Evolutionary conservation across 108 stramenopile species (phyloP), one percentile per base, ranked within the genome.

Genomic region (Cyclotella baltica): DNA sequence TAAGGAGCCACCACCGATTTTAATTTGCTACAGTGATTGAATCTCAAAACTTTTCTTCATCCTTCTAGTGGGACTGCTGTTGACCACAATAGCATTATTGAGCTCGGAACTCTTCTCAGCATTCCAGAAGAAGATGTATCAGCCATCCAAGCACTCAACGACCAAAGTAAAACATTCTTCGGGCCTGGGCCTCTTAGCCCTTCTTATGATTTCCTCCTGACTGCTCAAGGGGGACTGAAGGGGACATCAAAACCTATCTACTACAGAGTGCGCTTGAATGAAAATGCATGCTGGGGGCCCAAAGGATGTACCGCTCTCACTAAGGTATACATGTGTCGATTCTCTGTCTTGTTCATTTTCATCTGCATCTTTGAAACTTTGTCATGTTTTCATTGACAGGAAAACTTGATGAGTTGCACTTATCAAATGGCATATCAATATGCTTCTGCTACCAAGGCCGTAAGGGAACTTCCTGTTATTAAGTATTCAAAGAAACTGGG

Each of bases 161-260:
- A 37, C 18, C 22, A 11, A 4, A 66, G 40, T 4, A 38, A 51
- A n/a, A 28, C 30, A 23, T 6, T 67, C n/a, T 63, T 71, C 51
- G 27, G 38, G 19, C 20, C 47, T 22, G 29, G 27, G 1, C 38
- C 37, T n/a, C n/a, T n/a, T 0, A 18, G 13, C 25, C 23, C 73
- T 9, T 81, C n/a, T n/a, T n/a, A 74, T 61, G 85, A 85, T 31
- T 84, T 86, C 48, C 35, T 86, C 11, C 40, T 88, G 50, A 86
- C 80, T 33, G 55, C 87, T 19, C 89, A 90, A 72, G 87, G 85
- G 19, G 85, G 85, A 9, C 53, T 87, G 23, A 90, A 90, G 53
- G 89, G 89, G 22, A 90, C 86, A 13, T 86, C 85, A 23, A 90
- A 90, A 58, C 87, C 87, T 30, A 76, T 89, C 58, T 73, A 86